Conservation (phyloP, 2,329 filamentous ascomycete genomes). For the Rhynchosporium graminicola region DNA sequence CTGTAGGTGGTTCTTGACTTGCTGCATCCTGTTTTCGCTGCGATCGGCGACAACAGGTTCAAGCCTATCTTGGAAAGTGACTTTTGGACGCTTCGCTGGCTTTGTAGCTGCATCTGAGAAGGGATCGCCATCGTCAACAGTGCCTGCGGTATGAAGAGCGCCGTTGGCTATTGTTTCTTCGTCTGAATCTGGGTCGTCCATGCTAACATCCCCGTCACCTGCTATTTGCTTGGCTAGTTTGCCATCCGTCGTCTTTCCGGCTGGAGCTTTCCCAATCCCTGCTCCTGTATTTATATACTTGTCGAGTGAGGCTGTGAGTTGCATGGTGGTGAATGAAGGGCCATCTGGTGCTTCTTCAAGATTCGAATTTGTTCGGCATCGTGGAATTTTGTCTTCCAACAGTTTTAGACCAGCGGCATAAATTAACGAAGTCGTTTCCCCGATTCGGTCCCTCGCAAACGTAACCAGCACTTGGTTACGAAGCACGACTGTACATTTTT, state of each 20-base stretch:
- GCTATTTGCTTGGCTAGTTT: conserved; percentile 32
- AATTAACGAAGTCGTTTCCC: conserved; percentile 72
- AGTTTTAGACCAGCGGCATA: conserved; percentile 73
- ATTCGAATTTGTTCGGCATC: conserved; percentile 63
- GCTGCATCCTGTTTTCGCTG: conserved; percentile 50
- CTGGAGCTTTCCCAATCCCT: conserved; percentile 58
- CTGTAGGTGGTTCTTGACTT: conserved; percentile 72
- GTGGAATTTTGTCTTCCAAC: conserved; percentile 67
- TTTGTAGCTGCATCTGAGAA: conserved; percentile 28
- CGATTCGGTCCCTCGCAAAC: conserved; percentile 70
- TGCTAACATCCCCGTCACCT: conserved; percentile 25
- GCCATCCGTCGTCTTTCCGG: conserved; percentile 47
- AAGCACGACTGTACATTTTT: conserved; percentile 79
- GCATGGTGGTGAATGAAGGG: conserved; percentile 52
- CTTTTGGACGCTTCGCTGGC: conserved; percentile 42
- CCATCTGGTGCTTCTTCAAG: conserved; percentile 39
- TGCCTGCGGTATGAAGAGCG: conserved; percentile 4
- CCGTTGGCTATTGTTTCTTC: conserved; percentile 25
- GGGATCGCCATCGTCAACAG: conserved; percentile 28
- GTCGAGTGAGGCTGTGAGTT: conserved; percentile 57
- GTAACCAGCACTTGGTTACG: conserved; percentile 76
- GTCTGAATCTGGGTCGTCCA: conserved; percentile 26
- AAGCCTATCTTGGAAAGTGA: conserved; percentile 53
- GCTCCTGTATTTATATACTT: conserved; percentile 53
- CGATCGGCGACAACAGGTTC: conserved; percentile 25